These are phyloP conservation scores for Pleomassaria siparia DNA, from an alignment of 2,329 filamentous ascomycete species.

Conservation along the genomic window DNA sequence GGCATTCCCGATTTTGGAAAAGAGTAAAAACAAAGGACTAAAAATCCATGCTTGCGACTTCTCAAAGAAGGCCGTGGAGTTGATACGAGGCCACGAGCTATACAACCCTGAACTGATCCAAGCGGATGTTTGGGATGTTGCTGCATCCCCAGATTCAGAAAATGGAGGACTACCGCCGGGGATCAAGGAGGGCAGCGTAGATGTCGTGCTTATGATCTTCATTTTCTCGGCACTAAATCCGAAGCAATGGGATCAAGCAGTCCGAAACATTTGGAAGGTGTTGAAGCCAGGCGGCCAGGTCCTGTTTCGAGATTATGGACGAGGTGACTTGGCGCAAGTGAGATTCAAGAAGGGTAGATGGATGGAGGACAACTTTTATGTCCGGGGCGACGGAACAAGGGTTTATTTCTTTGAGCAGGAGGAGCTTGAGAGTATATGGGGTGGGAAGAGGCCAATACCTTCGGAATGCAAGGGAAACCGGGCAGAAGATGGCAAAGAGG, in stretches of 20 bases:
- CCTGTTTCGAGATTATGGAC: conserved; percentile 93
- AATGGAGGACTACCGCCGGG: conserved; percentile 68
- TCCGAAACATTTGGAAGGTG: conserved; percentile 77
- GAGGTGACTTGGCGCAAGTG: conserved; percentile 93
- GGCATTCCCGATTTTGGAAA: conserved; percentile 83
- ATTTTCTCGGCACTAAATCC: conserved; percentile 93
- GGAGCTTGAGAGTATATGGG: conserved; percentile 80
- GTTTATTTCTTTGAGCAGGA: conserved; percentile 97
- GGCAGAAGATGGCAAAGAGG: conserved; percentile 6
- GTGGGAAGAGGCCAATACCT: conserved; percentile 44
- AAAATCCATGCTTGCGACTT: conserved; percentile 95
- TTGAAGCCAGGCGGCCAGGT: conserved; percentile 93
- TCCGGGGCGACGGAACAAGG: conserved; percentile 89
- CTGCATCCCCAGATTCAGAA: conserved; percentile 51
- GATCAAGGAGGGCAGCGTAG: conserved; percentile 75
- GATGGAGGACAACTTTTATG: conserved; percentile 96
- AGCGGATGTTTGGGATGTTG: conserved; percentile 93
- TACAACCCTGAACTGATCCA: conserved; percentile 74
- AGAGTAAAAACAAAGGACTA: conserved; percentile 79
- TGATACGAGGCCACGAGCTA: conserved; percentile 78
- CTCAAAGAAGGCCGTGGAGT: conserved; percentile 89
- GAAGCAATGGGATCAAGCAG: conserved; percentile 77
- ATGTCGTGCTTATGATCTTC: conserved; percentile 93
- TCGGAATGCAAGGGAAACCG: conserved; percentile 1
- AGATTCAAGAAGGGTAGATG: conserved; percentile 95